Base-by-base conservation (phyloP, 23 red algal species). In the Gracilaria domingensis region DNA sequence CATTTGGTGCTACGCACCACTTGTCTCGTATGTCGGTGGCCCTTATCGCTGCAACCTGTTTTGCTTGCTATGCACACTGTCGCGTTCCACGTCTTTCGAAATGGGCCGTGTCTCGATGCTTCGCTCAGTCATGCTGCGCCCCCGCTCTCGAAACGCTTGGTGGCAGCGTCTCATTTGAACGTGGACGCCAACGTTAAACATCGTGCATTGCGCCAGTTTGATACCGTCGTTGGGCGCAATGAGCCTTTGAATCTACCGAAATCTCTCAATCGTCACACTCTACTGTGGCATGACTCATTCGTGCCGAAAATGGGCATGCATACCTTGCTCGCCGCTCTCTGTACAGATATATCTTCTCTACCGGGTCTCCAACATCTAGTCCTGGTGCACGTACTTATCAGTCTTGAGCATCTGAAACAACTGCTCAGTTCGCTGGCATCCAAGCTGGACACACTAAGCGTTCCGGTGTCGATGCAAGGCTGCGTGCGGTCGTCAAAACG, bases 1-100 rank as follows among this genome's bases (percentile, higher is more conserved):
- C n/a, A 45, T 28, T 23, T 77, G 30, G 45, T 51, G 45, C 42
- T 77, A 25, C 72, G 72, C 25, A 77, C 72, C 72, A 77, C 38
- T 34, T 77, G 42, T 29, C 8, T 23, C 45, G 30, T 51, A 23
- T 49, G 50, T 20, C 1, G 12, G 30, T 26, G 50, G 72, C 26
- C 45, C 4, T 3, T 51, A 6, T 7, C 49, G 38, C 42, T 77
- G 72, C n/a, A 51, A n/a, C 72, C 72, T 6, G 42, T 77, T 14
- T 50, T 77, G 20, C 26, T 49, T 25, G 72, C 72, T 8, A 45
- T 77, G 72, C 8, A 50, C 6, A 32, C 21, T 0, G 23, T 77
- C 8, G 38, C 40, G 14, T n/a, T 77, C 40, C 72, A 77, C 16
- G 72, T 40, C 45, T 77, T 77, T 77, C 24, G 45, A 7, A 30